Conservation (phyloP, 2,329 filamentous ascomycete species). For the Dichotomopilus funicola region DNA sequence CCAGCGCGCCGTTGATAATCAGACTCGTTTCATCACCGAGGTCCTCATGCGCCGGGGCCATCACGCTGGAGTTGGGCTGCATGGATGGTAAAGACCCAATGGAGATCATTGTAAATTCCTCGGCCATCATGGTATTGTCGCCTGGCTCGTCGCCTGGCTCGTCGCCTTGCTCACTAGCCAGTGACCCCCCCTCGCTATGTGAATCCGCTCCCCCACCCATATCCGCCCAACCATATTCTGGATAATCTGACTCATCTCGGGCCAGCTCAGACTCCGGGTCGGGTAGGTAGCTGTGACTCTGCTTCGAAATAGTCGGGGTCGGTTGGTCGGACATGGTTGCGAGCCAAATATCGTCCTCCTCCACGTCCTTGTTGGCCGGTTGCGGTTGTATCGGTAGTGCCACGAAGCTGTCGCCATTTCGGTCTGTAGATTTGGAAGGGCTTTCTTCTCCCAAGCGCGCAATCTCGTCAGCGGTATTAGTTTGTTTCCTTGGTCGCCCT, state of each 20-base stretch:
- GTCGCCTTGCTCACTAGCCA: constrained; percentile 34
- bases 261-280: not conserved
- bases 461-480: constrained; percentile 19
- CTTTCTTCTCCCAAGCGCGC: constrained; percentile 22
- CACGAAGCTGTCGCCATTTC: constrained; percentile 7
- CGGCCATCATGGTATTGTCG: constrained; percentile 29
- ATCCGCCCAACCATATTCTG: constrained; percentile 16
- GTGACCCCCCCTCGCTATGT: constrained; percentile 25
- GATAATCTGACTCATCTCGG: not conserved
- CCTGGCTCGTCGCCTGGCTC: constrained; percentile 38
- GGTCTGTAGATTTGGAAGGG: constrained; percentile 1
- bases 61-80: constrained; percentile 34
- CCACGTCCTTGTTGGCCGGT: constrained; percentile 12
- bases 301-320: constrained; percentile 13
- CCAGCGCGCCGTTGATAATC: constrained; percentile 50
- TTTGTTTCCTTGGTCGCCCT: constrained; percentile 27
- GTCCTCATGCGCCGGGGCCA: constrained; percentile 25
- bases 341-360: constrained; percentile 44
- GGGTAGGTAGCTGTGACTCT: constrained; percentile 5
- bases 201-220: constrained; percentile 19
- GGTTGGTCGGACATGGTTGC: constrained; percentile 32
- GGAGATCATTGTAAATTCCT: constrained; percentile 56
- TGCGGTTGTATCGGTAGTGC: not conserved
- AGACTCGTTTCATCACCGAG: constrained; percentile 51
- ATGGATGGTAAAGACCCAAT: constrained; percentile 49